Percentiles rank a stretch among this genome's conserved stretches.
Conservation (phyloP, 768 basidiomycete genomes). For the Naematelia encephala region DNA sequence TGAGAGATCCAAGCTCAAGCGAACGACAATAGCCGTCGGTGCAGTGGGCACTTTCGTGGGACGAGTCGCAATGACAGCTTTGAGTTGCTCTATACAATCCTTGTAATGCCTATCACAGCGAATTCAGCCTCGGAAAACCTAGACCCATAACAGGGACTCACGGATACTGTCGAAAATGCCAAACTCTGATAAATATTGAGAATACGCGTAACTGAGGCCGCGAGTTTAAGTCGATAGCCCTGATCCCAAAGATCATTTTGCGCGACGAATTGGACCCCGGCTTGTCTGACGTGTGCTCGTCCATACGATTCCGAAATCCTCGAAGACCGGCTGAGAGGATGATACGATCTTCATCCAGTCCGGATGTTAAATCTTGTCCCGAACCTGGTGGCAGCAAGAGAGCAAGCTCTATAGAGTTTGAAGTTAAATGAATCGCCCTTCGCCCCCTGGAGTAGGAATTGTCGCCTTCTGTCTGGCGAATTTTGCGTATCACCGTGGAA, state of each 20-base stretch:
- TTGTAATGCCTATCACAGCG: slow-evolving; percentile 10
- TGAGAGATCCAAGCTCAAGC: slow-evolving; percentile 23
- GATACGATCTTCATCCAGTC: slow-evolving; percentile 1
- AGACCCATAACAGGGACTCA: slow-evolving; percentile 1
- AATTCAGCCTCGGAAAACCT: neutral
- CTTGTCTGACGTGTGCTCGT: neutral
- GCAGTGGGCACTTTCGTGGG: neutral
- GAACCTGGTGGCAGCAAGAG: neutral
- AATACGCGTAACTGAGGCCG: slow-evolving; percentile 30
- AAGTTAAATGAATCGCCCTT: neutral
- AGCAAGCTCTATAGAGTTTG: neutral
- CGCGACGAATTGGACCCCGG: slow-evolving; percentile 5
- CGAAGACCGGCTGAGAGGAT: neutral
- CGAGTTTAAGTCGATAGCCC: slow-evolving; percentile 23
- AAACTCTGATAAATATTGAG: slow-evolving; percentile 26
- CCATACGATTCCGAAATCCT: neutral
- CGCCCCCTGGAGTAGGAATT: neutral
- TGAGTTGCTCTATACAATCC: slow-evolving; percentile 3
- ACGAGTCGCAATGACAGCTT: neutral
- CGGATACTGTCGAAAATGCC: slow-evolving; percentile 22
- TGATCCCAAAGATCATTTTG: slow-evolving; percentile 17
- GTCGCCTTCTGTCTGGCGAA: neutral
- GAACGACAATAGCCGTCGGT: neutral
- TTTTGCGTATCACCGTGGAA: neutral
- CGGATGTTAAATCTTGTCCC: slow-evolving; percentile 1